Conservation (phyloP, 148 eudicot genomes). For the Chenopodium album region DNA sequence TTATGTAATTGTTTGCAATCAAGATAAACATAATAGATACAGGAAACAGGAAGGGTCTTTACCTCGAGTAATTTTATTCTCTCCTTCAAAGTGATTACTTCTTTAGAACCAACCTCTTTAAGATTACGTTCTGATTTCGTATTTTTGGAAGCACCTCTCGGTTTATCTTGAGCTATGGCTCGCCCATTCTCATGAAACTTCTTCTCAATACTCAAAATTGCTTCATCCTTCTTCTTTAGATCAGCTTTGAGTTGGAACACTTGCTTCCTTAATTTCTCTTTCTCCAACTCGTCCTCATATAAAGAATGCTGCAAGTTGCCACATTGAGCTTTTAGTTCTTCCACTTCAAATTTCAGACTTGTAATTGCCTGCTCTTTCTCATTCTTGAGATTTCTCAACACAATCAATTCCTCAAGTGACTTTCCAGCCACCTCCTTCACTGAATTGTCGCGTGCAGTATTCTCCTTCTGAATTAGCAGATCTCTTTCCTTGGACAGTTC, state of each 20-base stretch:
- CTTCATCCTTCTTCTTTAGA: constrained; percentile 63
- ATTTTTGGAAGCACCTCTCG: constrained; percentile 39
- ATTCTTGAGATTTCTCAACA: constrained; percentile 38
- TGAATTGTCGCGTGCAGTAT: constrained; percentile 34
- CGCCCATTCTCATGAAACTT: constrained; percentile 52
- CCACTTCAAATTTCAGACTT: constrained; percentile 51
- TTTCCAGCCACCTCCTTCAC: constrained; percentile 45
- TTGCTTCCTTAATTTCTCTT: constrained; percentile 59
- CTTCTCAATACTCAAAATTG: constrained; percentile 54
- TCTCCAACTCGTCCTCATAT: constrained; percentile 58
- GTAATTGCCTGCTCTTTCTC: constrained; percentile 45
- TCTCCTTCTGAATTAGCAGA: constrained; percentile 34
- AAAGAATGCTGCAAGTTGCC: constrained; percentile 45
- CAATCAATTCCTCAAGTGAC: constrained; percentile 44
- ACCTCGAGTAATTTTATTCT: constrained; percentile 76
- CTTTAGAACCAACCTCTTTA: constrained; percentile 60
- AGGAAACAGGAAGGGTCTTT: constrained; percentile 6
- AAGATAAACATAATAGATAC: neutral
- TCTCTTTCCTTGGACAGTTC: constrained; percentile 45
- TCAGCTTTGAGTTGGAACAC: constrained; percentile 52
- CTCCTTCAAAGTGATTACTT: constrained; percentile 56
- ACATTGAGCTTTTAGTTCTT: constrained; percentile 43
- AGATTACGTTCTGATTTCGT: constrained; percentile 36
- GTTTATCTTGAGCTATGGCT: constrained; percentile 35
- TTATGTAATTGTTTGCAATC: neutral